Evolutionary conservation across 2,329 filamentous ascomycete genomes (phyloP).

Genomic region (Trichoderma sp.): DNA sequence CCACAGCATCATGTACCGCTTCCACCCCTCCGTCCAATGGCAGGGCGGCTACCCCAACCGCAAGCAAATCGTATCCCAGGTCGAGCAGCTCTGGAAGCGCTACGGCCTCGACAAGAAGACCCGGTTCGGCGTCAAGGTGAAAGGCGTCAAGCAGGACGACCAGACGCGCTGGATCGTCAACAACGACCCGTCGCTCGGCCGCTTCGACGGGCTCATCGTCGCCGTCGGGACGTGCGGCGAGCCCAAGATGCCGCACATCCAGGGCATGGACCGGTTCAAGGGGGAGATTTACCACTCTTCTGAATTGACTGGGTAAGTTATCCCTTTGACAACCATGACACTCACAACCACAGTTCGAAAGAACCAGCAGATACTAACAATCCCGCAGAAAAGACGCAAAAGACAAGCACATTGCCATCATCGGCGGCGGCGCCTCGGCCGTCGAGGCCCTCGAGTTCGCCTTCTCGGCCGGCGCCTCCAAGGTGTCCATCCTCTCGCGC

Average conservation of each 20-base stretch:
- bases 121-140: slow-evolving; percentile 69
- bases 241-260: slow-evolving; percentile 70
- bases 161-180: slow-evolving; percentile 78
- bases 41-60: slow-evolving; percentile 75
- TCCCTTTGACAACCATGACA: too few species aligned
- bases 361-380: slow-evolving; percentile 30
- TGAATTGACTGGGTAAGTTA: slow-evolving; percentile 65
- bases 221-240: slow-evolving; percentile 81
- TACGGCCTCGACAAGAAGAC: slow-evolving; percentile 74
- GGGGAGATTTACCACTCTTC: slow-evolving; percentile 76
- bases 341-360: too few species aligned
- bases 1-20: slow-evolving; percentile 84
- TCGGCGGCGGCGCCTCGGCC: slow-evolving; percentile 79
- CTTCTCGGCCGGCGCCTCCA: slow-evolving; percentile 63
- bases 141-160: slow-evolving; percentile 68
- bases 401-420: slow-evolving; percentile 73
- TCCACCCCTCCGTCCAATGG: slow-evolving; percentile 79
- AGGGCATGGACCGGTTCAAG: slow-evolving; percentile 71
- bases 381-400: slow-evolving; percentile 62
- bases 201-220: slow-evolving; percentile 77
- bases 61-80: slow-evolving; percentile 72
- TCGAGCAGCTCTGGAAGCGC: slow-evolving; percentile 71
- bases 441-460: slow-evolving; percentile 84
- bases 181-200: slow-evolving; percentile 69
- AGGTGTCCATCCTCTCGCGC: slow-evolving; percentile 72